Evolutionary conservation across 2,329 filamentous ascomycete species (phyloP).

Genomic region (Fusarium domesticum): DNA sequence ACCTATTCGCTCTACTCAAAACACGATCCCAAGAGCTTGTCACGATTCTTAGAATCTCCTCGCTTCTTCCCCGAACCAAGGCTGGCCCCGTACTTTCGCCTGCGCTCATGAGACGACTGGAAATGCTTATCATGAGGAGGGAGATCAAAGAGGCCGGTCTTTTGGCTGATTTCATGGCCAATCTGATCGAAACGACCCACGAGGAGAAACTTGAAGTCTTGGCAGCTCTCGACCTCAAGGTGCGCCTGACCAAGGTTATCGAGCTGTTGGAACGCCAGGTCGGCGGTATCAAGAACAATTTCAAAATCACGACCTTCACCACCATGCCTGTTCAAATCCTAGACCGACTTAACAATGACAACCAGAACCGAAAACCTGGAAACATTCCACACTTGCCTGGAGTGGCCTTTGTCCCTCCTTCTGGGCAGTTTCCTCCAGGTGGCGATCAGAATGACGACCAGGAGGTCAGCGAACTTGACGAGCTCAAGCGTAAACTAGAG

Average conservation of each 20-base stretch:
- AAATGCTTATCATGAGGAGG: slow-evolving; percentile 82
- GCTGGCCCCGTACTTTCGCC: slow-evolving; percentile 69
- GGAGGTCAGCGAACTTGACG: slow-evolving; percentile 84
- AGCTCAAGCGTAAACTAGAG: slow-evolving; percentile 83
- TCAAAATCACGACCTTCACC: slow-evolving; percentile 78
- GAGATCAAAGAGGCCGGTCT: slow-evolving; percentile 77
- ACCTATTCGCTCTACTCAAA: slow-evolving; percentile 77
- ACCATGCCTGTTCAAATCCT: slow-evolving; percentile 62
- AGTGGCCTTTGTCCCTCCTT: slow-evolving; percentile 36
- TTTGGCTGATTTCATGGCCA: slow-evolving; percentile 95
- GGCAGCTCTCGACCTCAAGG: slow-evolving; percentile 73
- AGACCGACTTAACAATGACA: slow-evolving; percentile 48
- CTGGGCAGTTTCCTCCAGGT: slow-evolving; percentile 40
- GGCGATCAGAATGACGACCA: slow-evolving; percentile 65
- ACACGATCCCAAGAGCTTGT: slow-evolving; percentile 82
- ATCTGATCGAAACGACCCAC: slow-evolving; percentile 80
- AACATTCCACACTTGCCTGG: slow-evolving; percentile 39
- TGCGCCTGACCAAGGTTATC: slow-evolving; percentile 76
- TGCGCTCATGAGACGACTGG: slow-evolving; percentile 79
- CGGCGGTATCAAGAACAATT: slow-evolving; percentile 77
- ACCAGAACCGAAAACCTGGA: slow-evolving; percentile 35
- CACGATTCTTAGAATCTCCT: slow-evolving; percentile 77
- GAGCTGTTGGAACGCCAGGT: slow-evolving; percentile 82
- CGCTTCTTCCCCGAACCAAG: slow-evolving; percentile 71
- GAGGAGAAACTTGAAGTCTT: slow-evolving; percentile 90